Conservation (phyloP, 116 monocot genomes). For the Zostera marina region DNA sequence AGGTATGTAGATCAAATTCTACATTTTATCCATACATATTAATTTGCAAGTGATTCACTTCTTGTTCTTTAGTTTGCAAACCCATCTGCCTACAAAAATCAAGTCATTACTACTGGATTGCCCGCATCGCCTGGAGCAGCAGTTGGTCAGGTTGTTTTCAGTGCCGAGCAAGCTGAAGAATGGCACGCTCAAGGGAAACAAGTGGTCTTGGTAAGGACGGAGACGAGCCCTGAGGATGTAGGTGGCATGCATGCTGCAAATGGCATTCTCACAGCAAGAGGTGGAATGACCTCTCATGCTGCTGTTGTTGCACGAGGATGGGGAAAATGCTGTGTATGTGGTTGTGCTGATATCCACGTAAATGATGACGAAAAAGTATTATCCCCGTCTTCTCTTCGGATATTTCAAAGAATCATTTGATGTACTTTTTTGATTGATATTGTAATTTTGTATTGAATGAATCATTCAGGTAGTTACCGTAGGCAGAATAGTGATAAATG, state of each 20-base stretch:
- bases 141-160: constrained; percentile 86
- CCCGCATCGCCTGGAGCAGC: constrained; percentile 97
- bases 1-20: constrained; percentile 23
- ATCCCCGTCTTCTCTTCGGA: not conserved
- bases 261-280: constrained; percentile 91
- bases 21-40: not conserved
- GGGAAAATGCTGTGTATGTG: constrained; percentile 95
- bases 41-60: not conserved
- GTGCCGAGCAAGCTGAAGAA: constrained; percentile 77
- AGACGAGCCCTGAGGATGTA: constrained; percentile 96
- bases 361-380: constrained; percentile 62
- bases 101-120: constrained; percentile 74
- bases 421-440: no score
- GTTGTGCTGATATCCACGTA: constrained; percentile 74
- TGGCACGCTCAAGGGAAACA: constrained; percentile 94
- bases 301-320: constrained; percentile 98
- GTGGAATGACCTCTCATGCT: constrained; percentile 98
- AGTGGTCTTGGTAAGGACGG: constrained; percentile 89
- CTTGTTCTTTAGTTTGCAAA: constrained; percentile 49
- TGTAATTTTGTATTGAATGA: no score
- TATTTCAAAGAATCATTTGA: no score
- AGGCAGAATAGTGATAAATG: constrained; percentile 49
- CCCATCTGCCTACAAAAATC: constrained; percentile 66
- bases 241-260: constrained; percentile 95
- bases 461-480: constrained; percentile 38